These are phyloP conservation scores for Annulohypoxylon stygium DNA, from an alignment of 495 filamentous ascomycete genomes.

Conservation along the genomic window DNA sequence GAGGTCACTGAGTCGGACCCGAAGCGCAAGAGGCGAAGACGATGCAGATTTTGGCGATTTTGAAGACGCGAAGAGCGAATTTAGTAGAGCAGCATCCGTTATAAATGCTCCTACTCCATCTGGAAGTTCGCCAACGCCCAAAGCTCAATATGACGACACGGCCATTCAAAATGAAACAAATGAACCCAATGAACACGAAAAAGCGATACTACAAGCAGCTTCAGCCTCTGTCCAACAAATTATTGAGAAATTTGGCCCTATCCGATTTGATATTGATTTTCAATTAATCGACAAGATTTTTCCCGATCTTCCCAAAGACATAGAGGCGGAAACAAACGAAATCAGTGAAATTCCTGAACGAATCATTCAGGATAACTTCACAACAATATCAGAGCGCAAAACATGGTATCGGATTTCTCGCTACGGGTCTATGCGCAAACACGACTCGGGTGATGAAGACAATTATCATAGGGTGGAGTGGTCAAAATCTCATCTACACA, in stretches of 20 bases:
- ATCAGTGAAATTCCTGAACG: constrained; percentile 50
- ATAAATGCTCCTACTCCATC: constrained; percentile 18
- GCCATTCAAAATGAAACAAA: neutral
- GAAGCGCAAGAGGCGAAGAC: constrained; percentile 42
- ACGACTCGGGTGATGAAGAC: constrained; percentile 68
- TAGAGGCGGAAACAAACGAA: constrained; percentile 4
- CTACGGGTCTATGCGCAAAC: constrained; percentile 66
- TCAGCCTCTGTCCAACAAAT: constrained; percentile 30
- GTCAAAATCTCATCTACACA: constrained; percentile 64
- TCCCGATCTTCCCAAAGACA: constrained; percentile 25
- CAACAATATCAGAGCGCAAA: constrained; percentile 67
- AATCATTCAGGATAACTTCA: constrained; percentile 63
- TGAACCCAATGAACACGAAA: neutral
- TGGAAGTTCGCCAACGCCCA: constrained; percentile 30
- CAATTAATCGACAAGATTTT: constrained; percentile 62
- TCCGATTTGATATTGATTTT: constrained; percentile 57
- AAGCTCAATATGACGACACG: constrained; percentile 23
- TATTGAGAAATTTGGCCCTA: constrained; percentile 50
- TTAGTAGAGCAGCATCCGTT: constrained; percentile 43
- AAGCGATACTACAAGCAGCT: neutral
- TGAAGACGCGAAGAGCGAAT: constrained; percentile 58
- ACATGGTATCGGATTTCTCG: constrained; percentile 73
- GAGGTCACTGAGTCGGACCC: constrained; percentile 29
- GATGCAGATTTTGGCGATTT: constrained; percentile 67
- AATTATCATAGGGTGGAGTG: constrained; percentile 69